A percentile compares a stretch with the other conserved stretches of the same genome.
phyloP scores from a whole-genome alignment of 1,139 yeast genomes.

The Yamadazyma songkhlaensis region DNA sequence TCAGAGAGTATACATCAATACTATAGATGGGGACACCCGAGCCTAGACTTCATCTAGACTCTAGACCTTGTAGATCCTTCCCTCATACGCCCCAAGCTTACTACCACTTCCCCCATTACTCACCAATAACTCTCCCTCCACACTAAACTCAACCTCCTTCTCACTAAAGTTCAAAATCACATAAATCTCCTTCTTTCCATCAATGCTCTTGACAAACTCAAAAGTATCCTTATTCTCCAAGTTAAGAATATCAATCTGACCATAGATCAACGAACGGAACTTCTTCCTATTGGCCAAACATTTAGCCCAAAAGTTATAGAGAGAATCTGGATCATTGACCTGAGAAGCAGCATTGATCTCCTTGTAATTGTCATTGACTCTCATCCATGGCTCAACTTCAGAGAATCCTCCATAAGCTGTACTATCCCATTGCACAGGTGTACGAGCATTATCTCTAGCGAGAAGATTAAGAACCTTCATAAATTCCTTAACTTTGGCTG shows the following conservation, averaged over 20 bases:
- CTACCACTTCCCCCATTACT: conserved; percentile 23
- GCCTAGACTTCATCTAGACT: too few relatives aligned
- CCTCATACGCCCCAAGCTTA: conserved; percentile 35
- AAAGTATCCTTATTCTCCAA: conserved; percentile 12
- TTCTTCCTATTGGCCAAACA: conserved; percentile 45
- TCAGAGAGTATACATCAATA: too few relatives aligned
- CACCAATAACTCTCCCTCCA: conserved; percentile 26
- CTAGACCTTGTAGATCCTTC: conserved; percentile 38
- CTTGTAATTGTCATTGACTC: conserved; percentile 49
- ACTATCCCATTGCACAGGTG: conserved; percentile 60
- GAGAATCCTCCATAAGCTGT: conserved; percentile 51
- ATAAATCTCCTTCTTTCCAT: conserved; percentile 25
- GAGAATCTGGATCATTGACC: conserved; percentile 44
- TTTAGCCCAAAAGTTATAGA: conserved; percentile 45
- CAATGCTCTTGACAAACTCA: conserved; percentile 10
- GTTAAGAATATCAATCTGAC: conserved; percentile 39
- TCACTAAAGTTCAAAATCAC: conserved; percentile 47
- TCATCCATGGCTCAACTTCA: conserved; percentile 53
- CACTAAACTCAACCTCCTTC: conserved; percentile 26
- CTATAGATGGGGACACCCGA: too few relatives aligned
- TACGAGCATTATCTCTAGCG: conserved; percentile 57
- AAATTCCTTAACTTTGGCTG: conserved; percentile 26
- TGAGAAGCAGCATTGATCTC: conserved; percentile 50
- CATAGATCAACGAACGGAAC: conserved; percentile 45
- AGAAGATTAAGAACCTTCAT: conserved; percentile 30